These are phyloP conservation scores for Talaromyces sp. DNA, from an alignment of 2,329 filamentous ascomycete genomes.

Conservation along the genomic window DNA sequence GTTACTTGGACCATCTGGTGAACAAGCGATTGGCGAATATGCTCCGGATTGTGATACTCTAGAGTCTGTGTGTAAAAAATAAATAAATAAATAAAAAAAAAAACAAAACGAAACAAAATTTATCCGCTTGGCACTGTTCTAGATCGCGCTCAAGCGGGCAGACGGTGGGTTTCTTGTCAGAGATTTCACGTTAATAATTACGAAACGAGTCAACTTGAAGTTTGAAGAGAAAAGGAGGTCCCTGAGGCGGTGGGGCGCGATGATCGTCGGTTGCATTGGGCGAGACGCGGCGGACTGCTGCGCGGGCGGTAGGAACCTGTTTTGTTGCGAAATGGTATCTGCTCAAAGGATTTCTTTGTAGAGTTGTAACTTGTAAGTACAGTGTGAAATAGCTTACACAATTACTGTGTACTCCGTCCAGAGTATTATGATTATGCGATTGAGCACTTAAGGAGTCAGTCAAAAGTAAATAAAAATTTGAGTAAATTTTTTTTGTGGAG, in stretches of 20 bases:
- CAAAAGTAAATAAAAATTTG: not conserved
- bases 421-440: not conserved
- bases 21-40: not conserved
- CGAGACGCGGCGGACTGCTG: too few species aligned
- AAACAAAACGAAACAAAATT: too few species aligned
- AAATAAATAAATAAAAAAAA: too few species aligned
- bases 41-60: not conserved
- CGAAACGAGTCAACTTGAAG: not conserved
- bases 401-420: not conserved
- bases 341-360: too few species aligned
- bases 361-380: not conserved
- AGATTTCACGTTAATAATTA: not conserved
- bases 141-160: not conserved
- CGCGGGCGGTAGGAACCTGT: not conserved
- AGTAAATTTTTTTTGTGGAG: not conserved
- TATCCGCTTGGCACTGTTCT: not conserved
- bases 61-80: too few species aligned
- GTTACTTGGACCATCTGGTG: too few species aligned
- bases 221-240: not conserved
- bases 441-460: not conserved
- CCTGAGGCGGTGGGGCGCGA: not conserved
- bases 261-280: not conserved
- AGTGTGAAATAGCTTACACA: not conserved
- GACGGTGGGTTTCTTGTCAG: not conserved
- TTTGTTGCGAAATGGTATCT: not conserved